Percentiles rank a stretch among this genome's conserved stretches.
These are phyloP conservation scores for Hypoxylon sp. DNA, from an alignment of 2,329 filamentous ascomycete species.

Conservation along the genomic window DNA sequence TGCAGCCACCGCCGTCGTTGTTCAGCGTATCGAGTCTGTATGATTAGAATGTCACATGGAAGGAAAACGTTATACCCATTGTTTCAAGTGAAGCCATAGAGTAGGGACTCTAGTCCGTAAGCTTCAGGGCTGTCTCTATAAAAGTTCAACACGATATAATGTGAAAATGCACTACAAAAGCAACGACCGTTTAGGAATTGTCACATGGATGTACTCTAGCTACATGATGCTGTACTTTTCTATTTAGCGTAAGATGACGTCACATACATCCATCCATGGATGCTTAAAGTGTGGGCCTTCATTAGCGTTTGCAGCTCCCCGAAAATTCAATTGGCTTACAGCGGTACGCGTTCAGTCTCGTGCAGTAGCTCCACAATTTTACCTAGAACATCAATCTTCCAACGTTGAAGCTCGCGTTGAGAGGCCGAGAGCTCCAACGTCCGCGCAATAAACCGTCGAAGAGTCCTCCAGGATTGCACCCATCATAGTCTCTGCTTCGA, in stretches of 20 bases:
- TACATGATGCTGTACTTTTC: neutral
- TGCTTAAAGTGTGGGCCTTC: conserved; percentile 2
- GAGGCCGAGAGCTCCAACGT: neutral
- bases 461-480: neutral
- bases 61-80: conserved; percentile 26
- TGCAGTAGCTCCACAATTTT: conserved; percentile 16
- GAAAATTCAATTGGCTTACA: conserved; percentile 17
- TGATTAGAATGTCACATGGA: conserved; percentile 51
- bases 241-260: conserved; percentile 31
- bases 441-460: neutral
- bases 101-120: neutral
- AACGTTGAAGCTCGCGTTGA: neutral
- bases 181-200: neutral
- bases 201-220: conserved; percentile 3
- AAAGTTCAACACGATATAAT: neutral
- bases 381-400: neutral
- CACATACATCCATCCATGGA: conserved; percentile 12
- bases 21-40: conserved; percentile 81
- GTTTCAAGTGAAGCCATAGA: conserved; percentile 5
- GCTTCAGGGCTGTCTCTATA: neutral
- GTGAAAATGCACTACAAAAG: neutral
- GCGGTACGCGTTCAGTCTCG: too few relatives aligned
- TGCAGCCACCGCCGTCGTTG: conserved; percentile 90
- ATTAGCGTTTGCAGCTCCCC: conserved; percentile 25
- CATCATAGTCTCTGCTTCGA: neutral